Percentiles rank a stretch among this genome's conserved stretches.
Evolutionary conservation across 768 basidiomycete genomes (phyloP).

Genomic region (Podaxis mareebaensis): DNA sequence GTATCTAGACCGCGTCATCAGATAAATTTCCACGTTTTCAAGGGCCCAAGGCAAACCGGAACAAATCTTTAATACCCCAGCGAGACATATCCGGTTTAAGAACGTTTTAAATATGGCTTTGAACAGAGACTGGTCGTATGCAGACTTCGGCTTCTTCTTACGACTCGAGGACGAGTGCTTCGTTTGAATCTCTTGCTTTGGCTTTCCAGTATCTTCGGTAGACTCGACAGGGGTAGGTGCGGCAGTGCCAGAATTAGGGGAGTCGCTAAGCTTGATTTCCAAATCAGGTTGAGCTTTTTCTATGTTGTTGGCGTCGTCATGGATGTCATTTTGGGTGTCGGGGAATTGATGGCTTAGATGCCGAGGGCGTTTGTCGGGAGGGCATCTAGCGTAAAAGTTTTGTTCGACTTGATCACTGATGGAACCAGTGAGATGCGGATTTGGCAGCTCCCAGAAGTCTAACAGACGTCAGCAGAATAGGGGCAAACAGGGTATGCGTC

Average conservation of each 20-base stretch:
- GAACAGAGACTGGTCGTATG: conserved; percentile 51
- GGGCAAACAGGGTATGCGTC: conserved; percentile 6
- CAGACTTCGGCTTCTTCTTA: conserved; percentile 12
- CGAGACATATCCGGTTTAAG: conserved; percentile 44
- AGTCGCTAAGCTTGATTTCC: neutral
- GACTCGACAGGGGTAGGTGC: conserved; percentile 14
- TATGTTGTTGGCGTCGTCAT: conserved; percentile 2
- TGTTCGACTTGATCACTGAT: conserved; percentile 40
- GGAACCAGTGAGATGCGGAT: conserved; percentile 28
- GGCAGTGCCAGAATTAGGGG: neutral
- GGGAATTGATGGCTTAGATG: conserved; percentile 7
- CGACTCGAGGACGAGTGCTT: neutral
- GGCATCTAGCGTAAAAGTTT: conserved; percentile 44
- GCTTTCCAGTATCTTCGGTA: neutral
- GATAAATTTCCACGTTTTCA: neutral
- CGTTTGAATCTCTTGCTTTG: neutral
- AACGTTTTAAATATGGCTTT: conserved; percentile 49
- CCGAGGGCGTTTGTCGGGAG: conserved; percentile 39
- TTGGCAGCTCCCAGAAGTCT: conserved; percentile 53
- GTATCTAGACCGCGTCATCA: conserved; percentile 33
- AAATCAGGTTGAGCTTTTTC: conserved; percentile 13
- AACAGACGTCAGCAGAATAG: neutral
- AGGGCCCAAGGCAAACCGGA: conserved; percentile 30
- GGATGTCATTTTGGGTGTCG: conserved; percentile 2
- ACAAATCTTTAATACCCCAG: conserved; percentile 49